phyloP scores from a whole-genome alignment of 495 filamentous ascomycete genomes.

The Daldinia childiae region DNA sequence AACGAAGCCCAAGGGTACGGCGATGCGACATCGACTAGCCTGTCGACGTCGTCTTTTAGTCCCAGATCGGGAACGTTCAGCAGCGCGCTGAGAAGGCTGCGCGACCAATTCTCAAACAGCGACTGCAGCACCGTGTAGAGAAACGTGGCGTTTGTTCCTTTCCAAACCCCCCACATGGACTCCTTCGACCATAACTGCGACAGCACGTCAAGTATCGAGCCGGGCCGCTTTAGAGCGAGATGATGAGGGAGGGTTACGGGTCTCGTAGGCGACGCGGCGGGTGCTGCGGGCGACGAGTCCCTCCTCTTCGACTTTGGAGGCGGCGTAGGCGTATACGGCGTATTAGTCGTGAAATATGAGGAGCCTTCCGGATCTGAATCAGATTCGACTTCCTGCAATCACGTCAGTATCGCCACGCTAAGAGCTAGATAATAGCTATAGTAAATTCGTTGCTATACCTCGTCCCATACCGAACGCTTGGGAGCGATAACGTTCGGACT shows the following conservation, averaged over 20 bases:
- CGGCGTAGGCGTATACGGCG: conserved; percentile 68
- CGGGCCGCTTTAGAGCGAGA: conserved; percentile 71
- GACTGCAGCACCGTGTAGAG: conserved; percentile 85
- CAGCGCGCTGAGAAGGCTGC: conserved; percentile 81
- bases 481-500: not conserved
- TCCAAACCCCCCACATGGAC: conserved; percentile 92
- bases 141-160: conserved; percentile 90
- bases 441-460: conserved; percentile 54
- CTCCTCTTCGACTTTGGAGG: conserved; percentile 53
- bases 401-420: conserved; percentile 9
- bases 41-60: conserved; percentile 62
- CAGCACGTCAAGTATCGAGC: conserved; percentile 81
- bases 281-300: conserved; percentile 46
- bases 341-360: conserved; percentile 82
- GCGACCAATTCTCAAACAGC: conserved; percentile 86
- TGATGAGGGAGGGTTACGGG: conserved; percentile 62
- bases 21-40: conserved; percentile 68
- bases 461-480: conserved; percentile 55
- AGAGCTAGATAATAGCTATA: conserved; percentile 1
- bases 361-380: conserved; percentile 82
- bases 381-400: conserved; percentile 56
- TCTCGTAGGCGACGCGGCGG: conserved; percentile 42
- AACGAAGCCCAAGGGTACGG: conserved; percentile 78
- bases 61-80: conserved; percentile 84
- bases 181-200: conserved; percentile 89